Percentiles rank a stretch among this genome's conserved stretches.
Conservation (phyloP, 2,329 filamentous ascomycete genomes). For the Torrubiella hemipterigena region DNA sequence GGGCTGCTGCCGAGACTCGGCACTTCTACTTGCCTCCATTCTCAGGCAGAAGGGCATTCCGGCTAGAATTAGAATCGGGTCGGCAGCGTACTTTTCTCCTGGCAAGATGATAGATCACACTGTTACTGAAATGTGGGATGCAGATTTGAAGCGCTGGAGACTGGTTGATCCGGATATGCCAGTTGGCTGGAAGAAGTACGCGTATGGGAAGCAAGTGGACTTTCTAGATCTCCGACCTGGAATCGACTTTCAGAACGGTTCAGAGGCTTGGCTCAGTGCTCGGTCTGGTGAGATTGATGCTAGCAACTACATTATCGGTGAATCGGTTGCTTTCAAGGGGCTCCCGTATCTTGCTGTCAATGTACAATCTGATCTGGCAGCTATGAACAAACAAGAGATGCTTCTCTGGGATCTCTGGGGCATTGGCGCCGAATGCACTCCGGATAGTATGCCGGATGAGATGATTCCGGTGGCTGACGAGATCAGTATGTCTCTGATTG, state of each 20-base stretch:
- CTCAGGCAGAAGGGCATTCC: slow-evolving; percentile 2
- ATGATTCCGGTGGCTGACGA: neutral
- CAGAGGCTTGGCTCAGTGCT: neutral
- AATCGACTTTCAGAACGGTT: slow-evolving; percentile 3
- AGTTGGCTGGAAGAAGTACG: too few species aligned
- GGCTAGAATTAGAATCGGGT: slow-evolving; percentile 4
- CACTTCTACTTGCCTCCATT: slow-evolving; percentile 3
- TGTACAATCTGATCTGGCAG: slow-evolving; percentile 1
- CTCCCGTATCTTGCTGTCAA: slow-evolving; percentile 1
- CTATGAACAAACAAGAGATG: slow-evolving; percentile 5
- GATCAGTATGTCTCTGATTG: neutral
- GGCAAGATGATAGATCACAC: slow-evolving; percentile 5
- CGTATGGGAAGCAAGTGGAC: neutral
- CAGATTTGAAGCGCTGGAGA: slow-evolving; percentile 3
- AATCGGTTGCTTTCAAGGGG: neutral
- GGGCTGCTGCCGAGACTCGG: slow-evolving; percentile 6
- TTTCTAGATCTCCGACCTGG: slow-evolving; percentile 1
- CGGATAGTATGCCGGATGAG: neutral
- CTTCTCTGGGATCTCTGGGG: slow-evolving; percentile 4
- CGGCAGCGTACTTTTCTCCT: slow-evolving; percentile 1
- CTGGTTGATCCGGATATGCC: slow-evolving; percentile 5
- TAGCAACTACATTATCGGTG: neutral
- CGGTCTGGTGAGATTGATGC: neutral
- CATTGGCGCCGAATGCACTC: neutral
- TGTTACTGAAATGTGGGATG: slow-evolving; percentile 7